Evolutionary conservation across 1,284 basidiomycete species (phyloP).

Genomic region (Wolfiporia cocos): DNA sequence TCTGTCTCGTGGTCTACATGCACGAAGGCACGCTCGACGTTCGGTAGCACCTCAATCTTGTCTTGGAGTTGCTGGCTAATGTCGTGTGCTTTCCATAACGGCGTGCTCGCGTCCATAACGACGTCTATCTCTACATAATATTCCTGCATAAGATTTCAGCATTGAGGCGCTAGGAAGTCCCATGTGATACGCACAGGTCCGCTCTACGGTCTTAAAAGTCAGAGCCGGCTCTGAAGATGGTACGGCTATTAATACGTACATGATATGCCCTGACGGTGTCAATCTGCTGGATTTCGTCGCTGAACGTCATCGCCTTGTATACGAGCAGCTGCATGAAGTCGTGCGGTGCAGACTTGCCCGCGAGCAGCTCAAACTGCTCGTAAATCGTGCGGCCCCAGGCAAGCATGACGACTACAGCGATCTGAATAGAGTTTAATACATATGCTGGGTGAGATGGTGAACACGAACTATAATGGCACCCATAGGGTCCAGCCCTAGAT

Average conservation of each 20-base stretch:
- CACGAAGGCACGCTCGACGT: constrained; percentile 89
- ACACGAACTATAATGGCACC: constrained; percentile 69
- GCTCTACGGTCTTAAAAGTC: constrained; percentile 34
- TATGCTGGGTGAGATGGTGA: neutral
- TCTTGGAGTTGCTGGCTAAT: constrained; percentile 90
- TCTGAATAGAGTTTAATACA: constrained; percentile 31
- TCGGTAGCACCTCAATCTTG: constrained; percentile 87
- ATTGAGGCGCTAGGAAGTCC: neutral
- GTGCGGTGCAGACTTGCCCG: constrained; percentile 86
- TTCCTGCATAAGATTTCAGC: constrained; percentile 37
- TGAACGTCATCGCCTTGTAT: constrained; percentile 91
- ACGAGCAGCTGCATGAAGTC: constrained; percentile 89
- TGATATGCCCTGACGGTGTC: constrained; percentile 90
- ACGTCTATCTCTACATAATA: constrained; percentile 96
- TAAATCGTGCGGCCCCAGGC: constrained; percentile 79
- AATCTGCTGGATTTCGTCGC: constrained; percentile 77
- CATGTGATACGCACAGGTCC: constrained; percentile 46
- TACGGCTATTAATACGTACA: constrained; percentile 35
- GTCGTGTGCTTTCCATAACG: constrained; percentile 91
- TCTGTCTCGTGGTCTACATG: constrained; percentile 92
- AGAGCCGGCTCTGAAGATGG: neutral
- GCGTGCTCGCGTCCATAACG: constrained; percentile 87
- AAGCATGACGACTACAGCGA: constrained; percentile 76
- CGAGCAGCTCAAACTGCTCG: constrained; percentile 80
- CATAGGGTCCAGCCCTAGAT: constrained; percentile 68